Base-by-base conservation (phyloP, 2,329 filamentous ascomycete genomes). In the Tolypocladium sp. region DNA sequence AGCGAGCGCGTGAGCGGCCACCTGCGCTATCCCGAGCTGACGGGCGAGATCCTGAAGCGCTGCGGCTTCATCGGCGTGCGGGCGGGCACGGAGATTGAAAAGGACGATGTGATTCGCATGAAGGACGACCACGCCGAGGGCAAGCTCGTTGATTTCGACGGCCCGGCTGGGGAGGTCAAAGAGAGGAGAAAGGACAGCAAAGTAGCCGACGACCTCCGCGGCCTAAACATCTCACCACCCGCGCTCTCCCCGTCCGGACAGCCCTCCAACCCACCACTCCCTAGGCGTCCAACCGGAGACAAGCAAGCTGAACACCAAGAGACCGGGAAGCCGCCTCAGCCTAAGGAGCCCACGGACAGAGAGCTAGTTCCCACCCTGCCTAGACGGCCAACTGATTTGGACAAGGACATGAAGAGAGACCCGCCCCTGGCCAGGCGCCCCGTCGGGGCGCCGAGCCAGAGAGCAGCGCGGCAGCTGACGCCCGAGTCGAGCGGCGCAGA, bases 1-100 rank as follows among this genome's bases (percentile, higher is more conserved):
- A 83, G 78, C 62, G 75, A 76, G 6, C 74, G 78, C n/a, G 80
- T 84, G 56, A 76, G 73, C 63, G 79, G 80, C 5, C 81, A 85
- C 63, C 68, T 82, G 53, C 76, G 81, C 33, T 84, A 81, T 63
- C 79, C 82, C 0, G 70, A 70, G 1, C 69, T 84, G 17, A 78
- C 79, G 9, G 76, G 76, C 37, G 75, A 81, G 70, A 83, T 84
- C 30, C 71, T 84, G 41, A 71, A 73, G 22, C 74, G 75, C 46
- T 84, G 82, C 65, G 80, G 79, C 22, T 82, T 84, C 59, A 69
- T 76, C 3, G 72, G 76, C 44, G 70, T 81, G 35, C 71, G 71
- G 49, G 79, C 76, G 10, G 74, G 76, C 30, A 70, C 71, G 0
- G 73, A 72, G 5, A 83, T 83, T 55, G 79, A 79, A 63, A 79